Evolutionary conservation across 768 basidiomycete genomes (phyloP).

Genomic region (Mycena galopus): DNA sequence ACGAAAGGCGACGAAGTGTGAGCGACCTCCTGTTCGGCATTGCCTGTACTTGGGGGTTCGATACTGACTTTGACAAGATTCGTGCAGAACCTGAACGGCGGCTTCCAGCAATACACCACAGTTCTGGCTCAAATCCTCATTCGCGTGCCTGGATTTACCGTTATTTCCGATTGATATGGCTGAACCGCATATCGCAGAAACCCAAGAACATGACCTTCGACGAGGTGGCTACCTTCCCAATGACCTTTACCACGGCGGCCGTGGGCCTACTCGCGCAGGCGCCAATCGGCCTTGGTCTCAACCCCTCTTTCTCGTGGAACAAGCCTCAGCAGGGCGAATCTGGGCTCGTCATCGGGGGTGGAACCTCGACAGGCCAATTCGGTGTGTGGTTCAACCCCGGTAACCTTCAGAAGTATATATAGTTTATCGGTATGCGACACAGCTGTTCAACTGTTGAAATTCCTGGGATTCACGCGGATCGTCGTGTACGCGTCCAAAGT

Average conservation of each 20-base stretch:
- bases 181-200: neutral
- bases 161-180: neutral
- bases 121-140: neutral
- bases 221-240: neutral
- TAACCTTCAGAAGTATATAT: neutral
- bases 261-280: neutral
- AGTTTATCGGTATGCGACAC: neutral
- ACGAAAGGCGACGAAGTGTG: neutral
- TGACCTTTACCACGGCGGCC: neutral
- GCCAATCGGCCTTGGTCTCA: constrained; percentile 23
- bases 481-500: constrained; percentile 52
- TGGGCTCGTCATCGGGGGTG: constrained; percentile 30
- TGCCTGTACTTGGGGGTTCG: neutral
- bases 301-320: constrained; percentile 18
- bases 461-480: constrained; percentile 52
- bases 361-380: constrained; percentile 28
- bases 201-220: neutral
- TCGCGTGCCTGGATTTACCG: neutral
- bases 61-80: neutral
- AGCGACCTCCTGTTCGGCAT: too few species aligned
- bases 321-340: constrained; percentile 32
- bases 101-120: neutral
- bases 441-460: constrained; percentile 12
- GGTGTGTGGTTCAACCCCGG: constrained; percentile 40
- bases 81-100: neutral